These are phyloP conservation scores for Fusarium chaquense DNA, from an alignment of 2,329 filamentous ascomycete species.

Conservation along the genomic window DNA sequence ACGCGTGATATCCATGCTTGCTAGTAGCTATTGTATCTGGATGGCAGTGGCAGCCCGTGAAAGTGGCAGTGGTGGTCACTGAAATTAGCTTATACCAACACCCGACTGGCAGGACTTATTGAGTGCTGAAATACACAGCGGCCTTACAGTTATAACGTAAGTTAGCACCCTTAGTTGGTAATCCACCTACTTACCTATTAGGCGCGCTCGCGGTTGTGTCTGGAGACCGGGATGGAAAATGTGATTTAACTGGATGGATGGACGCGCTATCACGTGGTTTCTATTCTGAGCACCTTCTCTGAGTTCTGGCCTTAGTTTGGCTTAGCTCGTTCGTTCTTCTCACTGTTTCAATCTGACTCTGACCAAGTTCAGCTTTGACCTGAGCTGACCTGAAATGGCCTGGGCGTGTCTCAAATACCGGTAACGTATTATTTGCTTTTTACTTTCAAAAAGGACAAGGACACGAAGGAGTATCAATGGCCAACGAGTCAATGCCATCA, in stretches of 20 bases:
- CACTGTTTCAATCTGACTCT: not conserved
- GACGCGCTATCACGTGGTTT: conserved; percentile 36
- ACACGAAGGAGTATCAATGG: not conserved
- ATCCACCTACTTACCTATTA: conserved; percentile 15
- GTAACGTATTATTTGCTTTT: not conserved
- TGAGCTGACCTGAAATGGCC: conserved; percentile 3
- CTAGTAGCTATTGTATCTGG: not conserved
- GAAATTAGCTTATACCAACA: not conserved
- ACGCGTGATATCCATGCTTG: conserved; percentile 37
- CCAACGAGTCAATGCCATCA: not conserved
- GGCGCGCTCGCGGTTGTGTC: conserved; percentile 29
- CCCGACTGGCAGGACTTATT: not conserved
- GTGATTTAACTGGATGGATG: conserved; percentile 20
- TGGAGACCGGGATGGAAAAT: conserved; percentile 1
- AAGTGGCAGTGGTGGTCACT: conserved; percentile 1
- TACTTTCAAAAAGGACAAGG: not conserved
- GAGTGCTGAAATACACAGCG: not conserved
- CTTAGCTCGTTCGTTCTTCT: conserved; percentile 1
- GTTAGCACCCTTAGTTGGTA: not conserved
- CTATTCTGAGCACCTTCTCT: not conserved
- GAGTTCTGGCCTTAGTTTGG: not conserved
- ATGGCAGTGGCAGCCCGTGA: not conserved
- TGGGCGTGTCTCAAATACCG: conserved; percentile 20
- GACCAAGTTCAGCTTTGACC: not conserved
- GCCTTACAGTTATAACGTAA: conserved; percentile 1